Percentiles rank a stretch among this genome's conserved stretches.
Evolutionary conservation across 73 alveolate genomes (phyloP).

Genomic region (Diophrys sp.): DNA sequence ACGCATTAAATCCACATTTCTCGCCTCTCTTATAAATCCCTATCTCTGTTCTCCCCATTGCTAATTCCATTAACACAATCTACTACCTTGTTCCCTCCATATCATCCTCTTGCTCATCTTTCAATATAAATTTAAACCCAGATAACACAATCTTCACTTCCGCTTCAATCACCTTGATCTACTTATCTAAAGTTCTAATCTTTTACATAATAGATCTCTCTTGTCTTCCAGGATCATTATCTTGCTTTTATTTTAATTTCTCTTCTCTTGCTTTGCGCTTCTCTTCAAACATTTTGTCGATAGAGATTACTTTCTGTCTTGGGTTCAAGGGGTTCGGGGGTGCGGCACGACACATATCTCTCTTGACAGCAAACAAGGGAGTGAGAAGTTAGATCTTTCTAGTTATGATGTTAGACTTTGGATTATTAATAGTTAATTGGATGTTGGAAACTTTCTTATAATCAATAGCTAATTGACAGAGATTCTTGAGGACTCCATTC

Average conservation of each 20-base stretch:
- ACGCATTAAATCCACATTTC: neutral
- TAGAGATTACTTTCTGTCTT: no score
- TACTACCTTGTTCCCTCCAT: neutral
- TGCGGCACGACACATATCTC: neutral
- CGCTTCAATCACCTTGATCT: neutral
- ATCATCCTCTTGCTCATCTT: neutral
- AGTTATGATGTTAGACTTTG: neutral
- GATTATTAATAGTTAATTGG: neutral
- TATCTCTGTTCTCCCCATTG: neutral
- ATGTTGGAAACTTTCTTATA: neutral
- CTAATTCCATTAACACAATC: neutral
- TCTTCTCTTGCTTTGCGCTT: neutral
- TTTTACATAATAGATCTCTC: neutral
- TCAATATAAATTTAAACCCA: neutral
- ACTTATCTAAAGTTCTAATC: neutral
- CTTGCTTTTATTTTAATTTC: neutral
- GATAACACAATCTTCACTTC: neutral
- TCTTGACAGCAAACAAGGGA: neutral
- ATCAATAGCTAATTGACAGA: neutral
- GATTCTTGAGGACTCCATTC: neutral
- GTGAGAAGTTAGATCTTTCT: neutral
- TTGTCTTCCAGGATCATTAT: neutral
- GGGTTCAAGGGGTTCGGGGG: neutral
- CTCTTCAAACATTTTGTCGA: neutral
- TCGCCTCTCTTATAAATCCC: neutral